Evolutionary conservation across 1,284 basidiomycete genomes (phyloP).

Genomic region (Ustilago cynodontis): DNA sequence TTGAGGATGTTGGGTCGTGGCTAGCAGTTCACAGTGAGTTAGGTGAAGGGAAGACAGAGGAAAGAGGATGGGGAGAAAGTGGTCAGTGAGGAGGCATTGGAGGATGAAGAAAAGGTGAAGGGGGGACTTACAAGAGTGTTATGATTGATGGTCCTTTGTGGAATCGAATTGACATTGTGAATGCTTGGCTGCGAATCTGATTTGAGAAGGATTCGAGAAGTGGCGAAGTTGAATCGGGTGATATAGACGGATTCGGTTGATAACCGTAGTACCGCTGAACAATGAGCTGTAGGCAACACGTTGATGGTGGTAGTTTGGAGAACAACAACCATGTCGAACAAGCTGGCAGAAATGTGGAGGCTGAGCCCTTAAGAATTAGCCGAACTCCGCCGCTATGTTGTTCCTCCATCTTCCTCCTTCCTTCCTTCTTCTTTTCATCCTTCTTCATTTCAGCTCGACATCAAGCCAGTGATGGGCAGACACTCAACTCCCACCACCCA

Average conservation of each 20-base stretch:
- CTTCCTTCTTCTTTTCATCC: background rate
- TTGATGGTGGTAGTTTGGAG: background rate
- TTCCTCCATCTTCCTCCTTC: background rate
- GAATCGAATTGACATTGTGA: conserved; percentile 40
- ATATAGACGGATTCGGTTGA: no score
- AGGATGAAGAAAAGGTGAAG: background rate
- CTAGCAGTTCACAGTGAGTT: no score
- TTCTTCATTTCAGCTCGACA: background rate
- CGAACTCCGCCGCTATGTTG: no score
- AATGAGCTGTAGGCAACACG: no score
- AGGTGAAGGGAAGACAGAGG: background rate
- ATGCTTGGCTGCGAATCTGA: background rate
- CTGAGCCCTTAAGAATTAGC: conserved; percentile 5
- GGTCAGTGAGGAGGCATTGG: no score
- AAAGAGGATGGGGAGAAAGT: background rate
- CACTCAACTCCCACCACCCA: background rate
- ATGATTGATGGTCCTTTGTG: conserved; percentile 45
- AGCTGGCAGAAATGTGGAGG: conserved; percentile 20
- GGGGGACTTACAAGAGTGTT: conserved; percentile 42
- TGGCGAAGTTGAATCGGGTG: background rate
- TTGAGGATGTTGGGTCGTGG: conserved; percentile 24
- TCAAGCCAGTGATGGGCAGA: background rate
- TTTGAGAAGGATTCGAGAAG: background rate
- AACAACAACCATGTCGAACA: background rate
- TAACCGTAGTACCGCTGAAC: no score